A percentile compares a stretch with the other conserved stretches of the same genome.
phyloP scores from a whole-genome alignment of 805 yeast species.

The Cyberlindnera xylosilytica region DNA sequence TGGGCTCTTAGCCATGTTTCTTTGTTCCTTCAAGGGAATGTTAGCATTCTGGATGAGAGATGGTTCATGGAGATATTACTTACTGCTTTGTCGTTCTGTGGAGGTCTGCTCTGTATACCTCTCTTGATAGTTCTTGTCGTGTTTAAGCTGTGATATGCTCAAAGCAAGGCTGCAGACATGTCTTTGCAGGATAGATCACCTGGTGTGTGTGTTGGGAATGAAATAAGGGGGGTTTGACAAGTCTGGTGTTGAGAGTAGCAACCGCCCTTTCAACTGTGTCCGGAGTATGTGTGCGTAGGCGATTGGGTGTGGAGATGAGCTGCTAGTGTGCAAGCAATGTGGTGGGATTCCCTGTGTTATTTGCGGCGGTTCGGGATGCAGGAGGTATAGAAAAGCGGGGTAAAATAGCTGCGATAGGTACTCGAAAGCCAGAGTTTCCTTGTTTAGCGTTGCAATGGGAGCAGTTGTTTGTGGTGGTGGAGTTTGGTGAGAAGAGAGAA shows the following conservation, averaged over 20 bases:
- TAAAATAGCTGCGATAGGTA: background rate
- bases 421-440: background rate
- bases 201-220: background rate
- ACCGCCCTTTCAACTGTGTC: conserved; percentile 4
- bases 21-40: background rate
- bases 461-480: too few relatives aligned
- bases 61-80: background rate
- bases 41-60: background rate
- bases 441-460: too few relatives aligned
- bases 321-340: background rate
- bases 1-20: conserved; percentile 19
- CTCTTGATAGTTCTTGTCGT: background rate
- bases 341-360: background rate
- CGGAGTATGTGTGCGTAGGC: background rate
- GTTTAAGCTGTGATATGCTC: background rate
- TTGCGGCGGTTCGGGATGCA: background rate
- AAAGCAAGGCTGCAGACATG: conserved; percentile 5
- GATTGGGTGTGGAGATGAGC: conserved; percentile 2
- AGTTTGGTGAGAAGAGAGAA: background rate
- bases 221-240: too few relatives aligned
- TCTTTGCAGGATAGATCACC: background rate
- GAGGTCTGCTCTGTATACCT: background rate
- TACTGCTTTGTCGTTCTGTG: background rate
- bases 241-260: conserved; percentile 2
- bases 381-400: background rate